phyloP scores from a whole-genome alignment of 371 early-diverging fungal species.

The Circinella umbellata region DNA sequence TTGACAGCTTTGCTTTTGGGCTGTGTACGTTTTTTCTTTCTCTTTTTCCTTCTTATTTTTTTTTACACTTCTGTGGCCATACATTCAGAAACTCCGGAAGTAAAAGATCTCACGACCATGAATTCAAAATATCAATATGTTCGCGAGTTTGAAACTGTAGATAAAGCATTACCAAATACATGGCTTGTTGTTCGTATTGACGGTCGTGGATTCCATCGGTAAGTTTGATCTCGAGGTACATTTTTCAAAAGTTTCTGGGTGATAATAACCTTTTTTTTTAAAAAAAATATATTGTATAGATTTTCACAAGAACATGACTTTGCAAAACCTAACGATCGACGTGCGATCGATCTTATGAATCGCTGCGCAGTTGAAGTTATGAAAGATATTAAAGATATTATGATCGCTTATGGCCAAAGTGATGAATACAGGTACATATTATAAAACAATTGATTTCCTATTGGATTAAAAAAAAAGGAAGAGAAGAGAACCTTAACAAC shows the following conservation, averaged over 20 bases:
- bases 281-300: slow-evolving; percentile 31
- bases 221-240: background rate
- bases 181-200: slow-evolving; percentile 94
- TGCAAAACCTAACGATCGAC: slow-evolving; percentile 89
- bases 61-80: no score
- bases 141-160: slow-evolving; percentile 83
- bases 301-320: slow-evolving; percentile 88
- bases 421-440: slow-evolving; percentile 84
- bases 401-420: slow-evolving; percentile 91
- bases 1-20: no score
- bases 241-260: no score
- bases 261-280: no score
- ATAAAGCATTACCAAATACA: slow-evolving; percentile 79
- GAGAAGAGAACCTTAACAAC: no score
- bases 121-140: slow-evolving; percentile 95
- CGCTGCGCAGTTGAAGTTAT: slow-evolving; percentile 79
- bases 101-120: background rate
- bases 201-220: slow-evolving; percentile 92
- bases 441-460: slow-evolving; percentile 3
- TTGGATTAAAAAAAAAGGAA: background rate
- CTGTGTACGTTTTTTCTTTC: no score
- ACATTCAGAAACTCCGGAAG: no score
- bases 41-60: no score
- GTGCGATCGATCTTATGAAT: slow-evolving; percentile 89
- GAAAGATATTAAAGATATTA: slow-evolving; percentile 81